Percentiles rank a stretch among this genome's conserved stretches.
These are phyloP conservation scores for Microdochium nivale DNA, from an alignment of 2,329 filamentous ascomycete species.

Conservation along the genomic window DNA sequence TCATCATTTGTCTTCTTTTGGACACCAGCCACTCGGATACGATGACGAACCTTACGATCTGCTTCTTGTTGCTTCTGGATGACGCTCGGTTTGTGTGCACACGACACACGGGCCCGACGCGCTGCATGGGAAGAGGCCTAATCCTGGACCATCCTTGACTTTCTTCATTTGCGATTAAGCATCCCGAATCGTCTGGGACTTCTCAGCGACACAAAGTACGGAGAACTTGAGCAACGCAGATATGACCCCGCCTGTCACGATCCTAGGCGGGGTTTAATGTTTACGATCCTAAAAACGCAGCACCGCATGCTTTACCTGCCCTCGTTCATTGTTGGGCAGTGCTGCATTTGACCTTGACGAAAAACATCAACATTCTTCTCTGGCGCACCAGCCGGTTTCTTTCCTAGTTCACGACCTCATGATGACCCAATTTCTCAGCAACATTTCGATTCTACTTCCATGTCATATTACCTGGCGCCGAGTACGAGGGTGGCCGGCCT, in stretches of 20 bases:
- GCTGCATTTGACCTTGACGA: neutral
- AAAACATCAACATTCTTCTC: neutral
- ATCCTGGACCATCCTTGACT: neutral
- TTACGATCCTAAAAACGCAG: conserved; percentile 20
- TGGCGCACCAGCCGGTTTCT: conserved; percentile 6
- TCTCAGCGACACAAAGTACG: conserved; percentile 16
- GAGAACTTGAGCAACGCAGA: conserved; percentile 20
- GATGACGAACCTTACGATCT: conserved; percentile 32
- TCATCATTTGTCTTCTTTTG: conserved; percentile 24
- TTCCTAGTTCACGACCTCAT: conserved; percentile 24
- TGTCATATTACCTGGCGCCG: conserved; percentile 15
- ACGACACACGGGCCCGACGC: conserved; percentile 24
- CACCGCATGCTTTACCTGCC: conserved; percentile 12
- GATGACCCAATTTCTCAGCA: conserved; percentile 20
- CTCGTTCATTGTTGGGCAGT: conserved; percentile 16
- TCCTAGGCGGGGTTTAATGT: conserved; percentile 21
- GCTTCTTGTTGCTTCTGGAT: conserved; percentile 23
- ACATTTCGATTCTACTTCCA: conserved; percentile 27
- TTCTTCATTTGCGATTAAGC: neutral
- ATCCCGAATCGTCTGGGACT: neutral
- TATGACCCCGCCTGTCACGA: conserved; percentile 19
- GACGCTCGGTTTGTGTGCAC: conserved; percentile 21
- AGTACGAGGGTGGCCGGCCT: neutral
- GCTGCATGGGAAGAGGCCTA: conserved; percentile 5
- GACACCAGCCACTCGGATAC: conserved; percentile 18